Conservation (phyloP, 345 rosid genomes). For the Populus pruinosa region DNA sequence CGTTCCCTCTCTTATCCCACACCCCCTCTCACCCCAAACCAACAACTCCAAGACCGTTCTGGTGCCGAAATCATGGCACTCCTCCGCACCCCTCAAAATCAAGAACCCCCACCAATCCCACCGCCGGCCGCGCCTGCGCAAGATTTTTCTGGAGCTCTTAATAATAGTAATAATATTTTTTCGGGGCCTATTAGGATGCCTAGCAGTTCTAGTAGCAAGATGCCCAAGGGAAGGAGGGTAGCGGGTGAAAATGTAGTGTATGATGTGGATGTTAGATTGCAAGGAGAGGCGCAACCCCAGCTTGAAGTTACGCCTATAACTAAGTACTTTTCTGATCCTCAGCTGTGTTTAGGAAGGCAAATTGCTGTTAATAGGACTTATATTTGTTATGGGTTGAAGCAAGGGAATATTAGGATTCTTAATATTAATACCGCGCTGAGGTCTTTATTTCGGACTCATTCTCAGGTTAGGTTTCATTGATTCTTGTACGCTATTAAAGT, state of each 20-base stretch:
- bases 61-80: conserved; percentile 76
- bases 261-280: conserved; percentile 59
- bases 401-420: conserved; percentile 74
- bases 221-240: conserved; percentile 59
- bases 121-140: conserved; percentile 6
- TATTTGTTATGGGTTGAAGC: conserved; percentile 80
- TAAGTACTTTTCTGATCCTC: conserved; percentile 76
- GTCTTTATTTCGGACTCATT: conserved; percentile 70
- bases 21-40: conserved; percentile 30
- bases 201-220: conserved; percentile 49
- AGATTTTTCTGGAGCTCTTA: conserved; percentile 24
- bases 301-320: conserved; percentile 93
- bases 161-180: conserved; percentile 22
- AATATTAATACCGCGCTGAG: conserved; percentile 75
- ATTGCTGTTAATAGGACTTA: conserved; percentile 73
- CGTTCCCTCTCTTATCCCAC: conserved; percentile 39
- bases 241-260: conserved; percentile 47
- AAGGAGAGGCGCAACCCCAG: conserved; percentile 71
- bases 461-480: conserved; percentile 47
- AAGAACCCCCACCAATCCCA: neutral
- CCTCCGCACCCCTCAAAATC: conserved; percentile 22
- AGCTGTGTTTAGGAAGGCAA: conserved; percentile 70
- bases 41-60: conserved; percentile 11
- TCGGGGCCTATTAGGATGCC: conserved; percentile 43
- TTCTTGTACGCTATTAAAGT: neutral